Conservation (phyloP, 2,329 filamentous ascomycete species). For the Metarhizium robertsii region DNA sequence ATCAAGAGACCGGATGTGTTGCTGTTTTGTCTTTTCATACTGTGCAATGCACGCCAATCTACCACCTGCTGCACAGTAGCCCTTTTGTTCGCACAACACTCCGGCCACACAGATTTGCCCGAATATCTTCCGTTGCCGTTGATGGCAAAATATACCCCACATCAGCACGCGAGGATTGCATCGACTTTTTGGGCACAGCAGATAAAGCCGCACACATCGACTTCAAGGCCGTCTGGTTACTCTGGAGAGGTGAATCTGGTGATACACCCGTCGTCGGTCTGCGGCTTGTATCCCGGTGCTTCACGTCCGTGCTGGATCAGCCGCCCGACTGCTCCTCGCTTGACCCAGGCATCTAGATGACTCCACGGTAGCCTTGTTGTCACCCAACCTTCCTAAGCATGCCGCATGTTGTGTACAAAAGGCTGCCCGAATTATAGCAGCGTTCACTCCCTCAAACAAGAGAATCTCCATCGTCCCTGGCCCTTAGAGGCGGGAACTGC, state of each 20-base stretch:
- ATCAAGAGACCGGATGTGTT: not conserved
- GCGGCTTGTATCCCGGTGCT: not conserved
- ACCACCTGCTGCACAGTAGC: not conserved
- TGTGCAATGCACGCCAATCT: not conserved
- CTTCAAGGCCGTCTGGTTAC: conserved; percentile 2
- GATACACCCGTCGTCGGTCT: not conserved
- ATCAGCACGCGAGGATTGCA: conserved; percentile 26
- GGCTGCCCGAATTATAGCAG: conserved; percentile 36
- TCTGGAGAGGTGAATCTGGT: conserved; percentile 1
- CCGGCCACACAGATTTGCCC: conserved; percentile 12
- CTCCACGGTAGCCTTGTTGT: conserved; percentile 30
- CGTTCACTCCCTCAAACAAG: conserved; percentile 16
- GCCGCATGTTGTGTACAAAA: conserved; percentile 30
- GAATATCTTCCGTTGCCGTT: conserved; percentile 17
- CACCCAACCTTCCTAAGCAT: conserved; percentile 26
- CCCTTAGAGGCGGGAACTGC: conserved; percentile 3
- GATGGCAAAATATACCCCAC: conserved; percentile 19
- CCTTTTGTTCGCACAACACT: not conserved
- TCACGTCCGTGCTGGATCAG: conserved; percentile 11
- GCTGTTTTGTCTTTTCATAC: not conserved
- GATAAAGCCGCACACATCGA: conserved; percentile 26
- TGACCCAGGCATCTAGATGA: conserved; percentile 24
- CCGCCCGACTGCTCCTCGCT: conserved; percentile 8
- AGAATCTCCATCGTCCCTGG: conserved; percentile 5
- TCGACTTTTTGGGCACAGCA: conserved; percentile 30